Percentiles rank a stretch among this genome's conserved stretches.
phyloP scores from a whole-genome alignment of 176 grass and related monocot species.

The Thalia dealbata region DNA sequence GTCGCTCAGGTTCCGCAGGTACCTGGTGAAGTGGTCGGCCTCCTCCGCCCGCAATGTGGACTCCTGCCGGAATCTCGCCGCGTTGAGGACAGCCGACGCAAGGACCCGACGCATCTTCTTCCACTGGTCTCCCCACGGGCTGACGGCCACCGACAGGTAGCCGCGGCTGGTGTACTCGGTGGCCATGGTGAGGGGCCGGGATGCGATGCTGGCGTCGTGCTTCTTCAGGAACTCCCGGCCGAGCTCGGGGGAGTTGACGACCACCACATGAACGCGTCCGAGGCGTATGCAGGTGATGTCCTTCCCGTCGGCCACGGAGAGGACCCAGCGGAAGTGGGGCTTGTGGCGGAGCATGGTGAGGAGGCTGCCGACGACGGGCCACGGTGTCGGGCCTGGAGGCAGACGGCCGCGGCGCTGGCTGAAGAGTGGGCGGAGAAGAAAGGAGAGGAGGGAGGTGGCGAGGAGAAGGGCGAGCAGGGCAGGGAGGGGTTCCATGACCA shows the following conservation, averaged over 20 bases:
- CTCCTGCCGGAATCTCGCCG: constrained; percentile 20
- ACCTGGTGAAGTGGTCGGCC: no score
- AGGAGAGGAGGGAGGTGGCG: no score
- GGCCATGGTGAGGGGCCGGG: constrained; percentile 35
- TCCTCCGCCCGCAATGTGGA: not conserved
- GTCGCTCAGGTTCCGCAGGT: no score
- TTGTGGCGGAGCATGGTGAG: no score
- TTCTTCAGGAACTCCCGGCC: constrained; percentile 39
- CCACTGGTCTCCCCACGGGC: constrained; percentile 48
- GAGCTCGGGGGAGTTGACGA: constrained; percentile 30
- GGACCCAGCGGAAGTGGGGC: no score
- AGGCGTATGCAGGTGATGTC: constrained; percentile 44
- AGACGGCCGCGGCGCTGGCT: no score
- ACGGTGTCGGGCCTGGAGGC: no score
- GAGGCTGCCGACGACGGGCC: no score
- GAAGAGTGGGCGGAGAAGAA: no score
- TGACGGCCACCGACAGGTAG: constrained; percentile 27
- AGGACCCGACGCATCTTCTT: constrained; percentile 52
- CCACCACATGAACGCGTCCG: constrained; percentile 29
- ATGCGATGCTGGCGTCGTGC: constrained; percentile 44
- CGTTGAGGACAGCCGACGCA: constrained; percentile 21
- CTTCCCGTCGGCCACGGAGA: constrained; percentile 15
- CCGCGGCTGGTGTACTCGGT: constrained; percentile 21
- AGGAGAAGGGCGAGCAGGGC: no score
- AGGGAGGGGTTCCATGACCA: no score